Conservation (phyloP, 83 land plant genomes). For the Diphasiastrum complanatum region DNA sequence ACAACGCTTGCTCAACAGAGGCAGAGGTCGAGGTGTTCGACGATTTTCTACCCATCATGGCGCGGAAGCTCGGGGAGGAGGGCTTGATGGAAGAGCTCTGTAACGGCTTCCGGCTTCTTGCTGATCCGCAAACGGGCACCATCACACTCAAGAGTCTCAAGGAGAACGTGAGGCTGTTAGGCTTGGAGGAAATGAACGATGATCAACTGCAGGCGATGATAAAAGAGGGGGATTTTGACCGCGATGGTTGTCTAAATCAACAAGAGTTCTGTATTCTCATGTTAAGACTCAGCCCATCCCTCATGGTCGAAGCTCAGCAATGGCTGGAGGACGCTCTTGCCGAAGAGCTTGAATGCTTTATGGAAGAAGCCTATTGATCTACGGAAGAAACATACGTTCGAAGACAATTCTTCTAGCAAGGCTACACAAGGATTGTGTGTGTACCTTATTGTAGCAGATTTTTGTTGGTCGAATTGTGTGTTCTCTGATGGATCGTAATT, state of each 20-base stretch:
- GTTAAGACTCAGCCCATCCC: slow-evolving; percentile 55
- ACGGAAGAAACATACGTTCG: too few relatives aligned
- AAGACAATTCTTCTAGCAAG: too few relatives aligned
- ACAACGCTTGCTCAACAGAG: too few relatives aligned
- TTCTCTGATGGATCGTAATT: too few relatives aligned
- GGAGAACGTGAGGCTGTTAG: slow-evolving; percentile 34
- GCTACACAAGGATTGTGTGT: too few relatives aligned
- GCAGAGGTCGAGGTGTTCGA: too few relatives aligned
- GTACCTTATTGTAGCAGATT: too few relatives aligned
- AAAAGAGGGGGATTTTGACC: slow-evolving; percentile 47
- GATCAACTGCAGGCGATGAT: slow-evolving; percentile 51
- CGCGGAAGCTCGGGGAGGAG: slow-evolving; percentile 44
- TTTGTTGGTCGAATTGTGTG: too few relatives aligned
- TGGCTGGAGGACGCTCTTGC: too few relatives aligned
- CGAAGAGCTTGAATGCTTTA: too few relatives aligned
- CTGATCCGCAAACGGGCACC: slow-evolving; percentile 32
- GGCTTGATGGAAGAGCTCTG: slow-evolving; percentile 61
- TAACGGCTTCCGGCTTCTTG: slow-evolving; percentile 50
- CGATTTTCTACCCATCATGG: slow-evolving; percentile 58
- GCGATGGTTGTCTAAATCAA: slow-evolving; percentile 54
- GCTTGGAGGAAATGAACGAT: slow-evolving; percentile 37
- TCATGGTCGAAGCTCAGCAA: slow-evolving; percentile 56
- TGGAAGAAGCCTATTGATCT: too few relatives aligned
- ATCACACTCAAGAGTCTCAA: slow-evolving; percentile 64
- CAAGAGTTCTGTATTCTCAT: slow-evolving; percentile 63